Evolutionary conservation across 176 grass and related monocot genomes (phyloP), one percentile per base, ranked within the genome.

Genomic region (Bolboschoenus planiculmis): DNA sequence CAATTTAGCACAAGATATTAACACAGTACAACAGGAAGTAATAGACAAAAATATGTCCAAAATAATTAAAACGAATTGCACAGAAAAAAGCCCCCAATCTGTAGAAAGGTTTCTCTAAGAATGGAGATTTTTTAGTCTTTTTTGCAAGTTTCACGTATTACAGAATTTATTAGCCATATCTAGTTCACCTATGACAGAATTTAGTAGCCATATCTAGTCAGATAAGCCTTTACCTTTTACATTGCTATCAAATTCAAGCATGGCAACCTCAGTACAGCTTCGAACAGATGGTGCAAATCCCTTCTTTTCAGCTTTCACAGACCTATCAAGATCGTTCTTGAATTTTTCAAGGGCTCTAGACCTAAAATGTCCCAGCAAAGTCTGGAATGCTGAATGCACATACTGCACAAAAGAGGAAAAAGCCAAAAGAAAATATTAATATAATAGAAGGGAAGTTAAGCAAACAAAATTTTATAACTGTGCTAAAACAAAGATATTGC

Each of bases 301-400:
- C 40, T 85, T 86, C 56, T 82, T 82, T 67, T 71, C 59, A 8
- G 14, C 88, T 66, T 83, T 86, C 64, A 97, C 59, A 53, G 88
- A 90, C 67, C 89, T 53, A 43, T 89, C 90, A 27, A 97, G 85
- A 86, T 94, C 85, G 58, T 7, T 86, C 90, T 86, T 97, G 87
- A 94, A 97, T 81, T 97, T 97, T 56, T 87, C 79, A 18, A 97
- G 83, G 53, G 79, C 79, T 71, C 60, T 79, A 64, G 65, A 26
- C 81, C 91, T 85, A 37, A 97, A 43, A 53, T 94, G 85, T 71
- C 91, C 88, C 67, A 97, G 42, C 85, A 92, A 30, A 68, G 40
- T 80, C 56, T 91, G 84, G 20, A 92, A 87, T 83, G 90, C 56
- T 77, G 90, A 86, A 86, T 89, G 70, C 18, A 83, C 68, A 78